phyloP scores from a whole-genome alignment of 768 basidiomycete species.

The Suillus ampliporus region DNA sequence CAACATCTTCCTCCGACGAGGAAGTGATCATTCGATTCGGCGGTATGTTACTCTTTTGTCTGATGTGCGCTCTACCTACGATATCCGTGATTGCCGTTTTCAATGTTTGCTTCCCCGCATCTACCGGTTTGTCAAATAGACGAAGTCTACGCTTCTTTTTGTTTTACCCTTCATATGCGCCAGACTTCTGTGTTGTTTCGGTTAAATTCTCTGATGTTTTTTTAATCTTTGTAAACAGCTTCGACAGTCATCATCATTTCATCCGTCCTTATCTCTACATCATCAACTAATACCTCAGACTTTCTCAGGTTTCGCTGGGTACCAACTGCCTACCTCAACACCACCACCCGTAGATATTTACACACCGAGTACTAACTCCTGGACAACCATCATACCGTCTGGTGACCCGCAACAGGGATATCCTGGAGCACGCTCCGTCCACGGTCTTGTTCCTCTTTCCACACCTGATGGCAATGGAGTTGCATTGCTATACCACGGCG shows the following conservation, averaged over 20 bases:
- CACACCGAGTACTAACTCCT: slow-evolving; percentile 27
- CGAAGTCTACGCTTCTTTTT: background rate
- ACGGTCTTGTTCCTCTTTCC: slow-evolving; percentile 37
- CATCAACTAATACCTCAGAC: slow-evolving; percentile 17
- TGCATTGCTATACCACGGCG: slow-evolving; percentile 44
- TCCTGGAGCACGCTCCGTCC: slow-evolving; percentile 42
- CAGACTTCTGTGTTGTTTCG: background rate
- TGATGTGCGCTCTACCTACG: slow-evolving; percentile 8
- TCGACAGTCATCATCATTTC: background rate
- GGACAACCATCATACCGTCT: slow-evolving; percentile 29
- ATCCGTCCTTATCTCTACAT: slow-evolving; percentile 1
- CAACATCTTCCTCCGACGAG: slow-evolving; percentile 11
- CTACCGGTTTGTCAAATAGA: background rate
- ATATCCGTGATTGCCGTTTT: slow-evolving; percentile 5
- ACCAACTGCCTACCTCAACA: slow-evolving; percentile 37
- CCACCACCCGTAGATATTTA: slow-evolving; percentile 42
- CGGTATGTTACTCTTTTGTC: slow-evolving; percentile 24
- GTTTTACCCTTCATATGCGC: background rate
- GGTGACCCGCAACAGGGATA: slow-evolving; percentile 33
- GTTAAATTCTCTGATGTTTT: background rate
- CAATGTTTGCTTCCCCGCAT: too few relatives aligned
- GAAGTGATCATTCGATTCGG: slow-evolving; percentile 45
- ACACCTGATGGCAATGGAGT: slow-evolving; percentile 12
- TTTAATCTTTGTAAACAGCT: background rate
- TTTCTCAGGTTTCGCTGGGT: slow-evolving; percentile 39